These are phyloP conservation scores for Acanthamoeba sp. DNA, from an alignment of 208 protist species.

Conservation along the genomic window DNA sequence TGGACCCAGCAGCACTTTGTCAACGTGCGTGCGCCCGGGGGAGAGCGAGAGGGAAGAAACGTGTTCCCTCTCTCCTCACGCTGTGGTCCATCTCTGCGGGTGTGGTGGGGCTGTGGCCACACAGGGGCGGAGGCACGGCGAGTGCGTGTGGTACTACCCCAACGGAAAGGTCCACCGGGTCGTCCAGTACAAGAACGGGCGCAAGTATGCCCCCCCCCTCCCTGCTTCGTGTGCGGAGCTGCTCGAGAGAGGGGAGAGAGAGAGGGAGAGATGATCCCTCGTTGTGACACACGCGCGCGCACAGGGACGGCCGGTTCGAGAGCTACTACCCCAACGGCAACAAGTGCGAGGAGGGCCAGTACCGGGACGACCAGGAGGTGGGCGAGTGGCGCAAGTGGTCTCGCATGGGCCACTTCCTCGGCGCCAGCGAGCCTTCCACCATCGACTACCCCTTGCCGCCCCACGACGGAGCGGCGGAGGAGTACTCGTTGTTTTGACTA, in stretches of 20 bases:
- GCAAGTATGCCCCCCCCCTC: slow-evolving; percentile 12
- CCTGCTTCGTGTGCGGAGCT: too few relatives aligned
- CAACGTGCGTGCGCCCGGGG: not conserved
- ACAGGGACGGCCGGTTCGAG: not conserved
- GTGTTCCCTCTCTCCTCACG: too few relatives aligned
- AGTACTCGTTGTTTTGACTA: too few relatives aligned
- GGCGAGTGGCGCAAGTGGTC: slow-evolving; percentile 56
- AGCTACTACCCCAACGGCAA: slow-evolving; percentile 13
- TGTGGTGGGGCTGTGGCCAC: too few relatives aligned
- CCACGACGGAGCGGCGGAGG: too few relatives aligned
- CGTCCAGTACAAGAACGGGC: not conserved
- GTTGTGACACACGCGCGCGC: too few relatives aligned
- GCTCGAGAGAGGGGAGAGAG: too few relatives aligned
- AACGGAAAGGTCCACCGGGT: not conserved
- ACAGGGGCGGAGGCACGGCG: slow-evolving; percentile 20
- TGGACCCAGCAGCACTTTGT: slow-evolving; percentile 27
- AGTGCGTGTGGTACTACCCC: slow-evolving; percentile 22
- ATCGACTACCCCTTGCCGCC: not conserved
- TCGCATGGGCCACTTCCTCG: slow-evolving; percentile 16
- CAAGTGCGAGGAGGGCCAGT: slow-evolving; percentile 39
- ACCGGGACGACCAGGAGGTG: slow-evolving; percentile 11
- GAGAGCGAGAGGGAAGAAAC: too few relatives aligned
- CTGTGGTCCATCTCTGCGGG: too few relatives aligned
- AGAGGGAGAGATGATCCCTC: too few relatives aligned
- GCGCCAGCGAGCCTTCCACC: not conserved